These are phyloP conservation scores for Nosema muscidifuracis DNA, from an alignment of 371 early-diverging fungal species.

Conservation along the genomic window DNA sequence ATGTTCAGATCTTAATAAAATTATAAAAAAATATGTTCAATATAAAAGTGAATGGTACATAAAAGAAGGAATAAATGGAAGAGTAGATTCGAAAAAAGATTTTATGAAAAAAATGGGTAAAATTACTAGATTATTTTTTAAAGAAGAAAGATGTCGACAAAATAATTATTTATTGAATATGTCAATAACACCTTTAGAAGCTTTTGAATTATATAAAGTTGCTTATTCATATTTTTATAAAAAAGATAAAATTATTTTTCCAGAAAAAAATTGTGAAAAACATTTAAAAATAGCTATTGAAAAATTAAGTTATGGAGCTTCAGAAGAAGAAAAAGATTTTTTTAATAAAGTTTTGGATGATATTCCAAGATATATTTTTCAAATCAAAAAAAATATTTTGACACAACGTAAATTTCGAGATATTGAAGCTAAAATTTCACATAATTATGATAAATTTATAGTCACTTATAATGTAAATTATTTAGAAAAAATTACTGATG, in stretches of 20 bases:
- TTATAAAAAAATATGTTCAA: slow-evolving; percentile 92
- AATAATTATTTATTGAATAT: slow-evolving; percentile 72
- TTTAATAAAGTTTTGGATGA: slow-evolving; percentile 93
- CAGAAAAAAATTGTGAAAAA: slow-evolving; percentile 95
- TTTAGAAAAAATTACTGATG: slow-evolving; percentile 93
- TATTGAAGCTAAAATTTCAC: slow-evolving; percentile 95
- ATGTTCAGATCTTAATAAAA: slow-evolving; percentile 88
- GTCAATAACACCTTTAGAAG: slow-evolving; percentile 73
- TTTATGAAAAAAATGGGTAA: slow-evolving; percentile 97
- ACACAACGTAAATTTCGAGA: slow-evolving; percentile 96
- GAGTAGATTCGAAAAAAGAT: slow-evolving; percentile 67
- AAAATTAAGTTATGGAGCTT: slow-evolving; percentile 81
- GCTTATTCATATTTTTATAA: slow-evolving; percentile 95
- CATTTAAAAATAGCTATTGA: slow-evolving; percentile 84
- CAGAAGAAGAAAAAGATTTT: slow-evolving; percentile 87
- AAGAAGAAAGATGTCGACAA: slow-evolving; percentile 95
- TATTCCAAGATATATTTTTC: slow-evolving; percentile 80
- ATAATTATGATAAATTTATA: slow-evolving; percentile 80
- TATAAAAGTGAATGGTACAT: slow-evolving; percentile 98
- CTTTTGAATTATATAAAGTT: slow-evolving; percentile 63
- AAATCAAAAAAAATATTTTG: slow-evolving; percentile 84
- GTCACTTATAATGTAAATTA: slow-evolving; percentile 92
- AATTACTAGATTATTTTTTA: slow-evolving; percentile 89
- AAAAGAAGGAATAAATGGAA: slow-evolving; percentile 60
- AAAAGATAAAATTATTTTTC: slow-evolving; percentile 91